These are phyloP conservation scores for Alternaria rosae DNA, from an alignment of 2,329 filamentous ascomycete species.

Conservation along the genomic window DNA sequence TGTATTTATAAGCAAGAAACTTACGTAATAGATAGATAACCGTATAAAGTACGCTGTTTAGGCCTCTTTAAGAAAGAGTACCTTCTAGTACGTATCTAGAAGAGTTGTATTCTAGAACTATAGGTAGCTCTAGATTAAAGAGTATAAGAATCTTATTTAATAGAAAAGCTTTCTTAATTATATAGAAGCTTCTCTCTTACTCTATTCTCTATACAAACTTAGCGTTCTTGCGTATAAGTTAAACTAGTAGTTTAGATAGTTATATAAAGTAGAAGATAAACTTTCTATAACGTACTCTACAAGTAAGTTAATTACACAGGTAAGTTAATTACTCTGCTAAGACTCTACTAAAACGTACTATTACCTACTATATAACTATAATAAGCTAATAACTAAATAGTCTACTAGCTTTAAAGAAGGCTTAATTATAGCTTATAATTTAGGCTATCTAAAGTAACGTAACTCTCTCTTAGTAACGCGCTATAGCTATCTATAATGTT, in stretches of 20 bases:
- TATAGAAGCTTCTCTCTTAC: background rate
- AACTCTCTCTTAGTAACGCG: slow-evolving; percentile 5
- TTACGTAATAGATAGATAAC: background rate
- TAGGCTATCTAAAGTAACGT: slow-evolving; percentile 7
- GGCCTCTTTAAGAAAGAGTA: background rate
- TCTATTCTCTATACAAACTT: background rate
- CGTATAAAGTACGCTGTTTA: background rate
- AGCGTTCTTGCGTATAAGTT: background rate
- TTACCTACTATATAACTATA: too few relatives aligned
- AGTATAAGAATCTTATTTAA: background rate
- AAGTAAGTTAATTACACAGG: too few relatives aligned
- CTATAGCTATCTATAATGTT: slow-evolving; percentile 6
- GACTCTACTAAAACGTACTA: too few relatives aligned
- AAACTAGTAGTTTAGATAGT: background rate
- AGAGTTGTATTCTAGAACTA: background rate
- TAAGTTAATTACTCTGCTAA: too few relatives aligned
- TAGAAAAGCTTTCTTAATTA: background rate
- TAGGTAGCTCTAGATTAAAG: background rate
- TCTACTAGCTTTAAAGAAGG: background rate
- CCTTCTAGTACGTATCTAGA: background rate
- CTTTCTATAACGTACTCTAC: too few relatives aligned
- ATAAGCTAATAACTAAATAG: slow-evolving; percentile 9
- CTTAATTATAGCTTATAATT: slow-evolving; percentile 6
- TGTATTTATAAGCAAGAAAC: background rate
- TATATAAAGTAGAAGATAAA: background rate